These are phyloP conservation scores for Picochlorum sp. DNA, from an alignment of 139 green algal genomes.

Conservation along the genomic window DNA sequence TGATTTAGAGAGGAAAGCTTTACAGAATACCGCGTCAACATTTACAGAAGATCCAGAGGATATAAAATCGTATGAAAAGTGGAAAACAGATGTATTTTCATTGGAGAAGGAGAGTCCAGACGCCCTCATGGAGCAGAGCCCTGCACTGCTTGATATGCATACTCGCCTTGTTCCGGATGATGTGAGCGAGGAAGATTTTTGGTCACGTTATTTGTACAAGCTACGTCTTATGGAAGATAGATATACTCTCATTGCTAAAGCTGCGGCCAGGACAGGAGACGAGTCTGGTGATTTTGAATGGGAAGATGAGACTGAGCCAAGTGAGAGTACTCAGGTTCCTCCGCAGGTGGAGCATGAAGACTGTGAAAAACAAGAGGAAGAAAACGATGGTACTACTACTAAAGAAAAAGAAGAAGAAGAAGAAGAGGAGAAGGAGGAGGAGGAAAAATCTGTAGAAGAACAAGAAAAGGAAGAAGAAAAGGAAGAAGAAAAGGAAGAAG, in stretches of 20 bases:
- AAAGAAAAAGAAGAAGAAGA: background rate
- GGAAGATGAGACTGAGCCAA: too few species aligned
- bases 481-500: background rate
- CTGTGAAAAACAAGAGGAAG: background rate
- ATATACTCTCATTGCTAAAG: background rate
- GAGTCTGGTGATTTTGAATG: background rate
- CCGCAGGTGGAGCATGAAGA: too few species aligned
- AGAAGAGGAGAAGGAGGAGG: background rate
- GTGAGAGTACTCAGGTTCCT: too few species aligned
- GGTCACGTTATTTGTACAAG: slow-evolving; percentile 89
- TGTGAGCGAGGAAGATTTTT: slow-evolving; percentile 85
- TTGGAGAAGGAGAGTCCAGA: slow-evolving; percentile 50
- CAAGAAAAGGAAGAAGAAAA: background rate
- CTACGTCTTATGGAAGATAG: slow-evolving; percentile 46
- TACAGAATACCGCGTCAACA: slow-evolving; percentile 84
- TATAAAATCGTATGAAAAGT: slow-evolving; percentile 49
- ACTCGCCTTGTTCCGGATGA: slow-evolving; percentile 81
- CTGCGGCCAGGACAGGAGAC: background rate
- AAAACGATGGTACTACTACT: too few species aligned
- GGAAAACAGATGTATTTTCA: slow-evolving; percentile 48
- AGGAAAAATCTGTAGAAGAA: background rate
- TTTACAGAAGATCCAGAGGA: slow-evolving; percentile 94
- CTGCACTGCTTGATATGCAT: slow-evolving; percentile 73
- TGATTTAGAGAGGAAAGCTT: slow-evolving; percentile 61
- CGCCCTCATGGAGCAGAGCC: slow-evolving; percentile 44